These are phyloP conservation scores for Fraxinus nigra DNA, from an alignment of 305 asterid species.

Conservation along the genomic window DNA sequence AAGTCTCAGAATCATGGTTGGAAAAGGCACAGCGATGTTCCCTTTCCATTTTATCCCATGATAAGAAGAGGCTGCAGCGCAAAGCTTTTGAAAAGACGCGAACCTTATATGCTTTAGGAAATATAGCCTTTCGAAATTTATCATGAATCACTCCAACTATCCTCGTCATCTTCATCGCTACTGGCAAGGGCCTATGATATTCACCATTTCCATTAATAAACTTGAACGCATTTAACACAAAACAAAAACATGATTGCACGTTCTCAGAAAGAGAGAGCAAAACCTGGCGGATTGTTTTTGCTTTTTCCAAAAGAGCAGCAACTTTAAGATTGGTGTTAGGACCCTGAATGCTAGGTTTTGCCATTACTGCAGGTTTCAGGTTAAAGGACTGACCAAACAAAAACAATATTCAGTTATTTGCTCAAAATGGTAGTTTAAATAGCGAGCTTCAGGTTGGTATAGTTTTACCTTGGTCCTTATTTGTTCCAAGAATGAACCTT, in stretches of 20 bases:
- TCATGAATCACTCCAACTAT: conserved; percentile 49
- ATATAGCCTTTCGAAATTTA: not conserved
- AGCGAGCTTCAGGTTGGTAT: conserved; percentile 7
- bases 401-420: conserved; percentile 30
- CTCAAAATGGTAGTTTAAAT: conserved; percentile 12
- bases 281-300: conserved; percentile 54
- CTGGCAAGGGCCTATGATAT: conserved; percentile 44
- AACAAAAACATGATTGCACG: not conserved
- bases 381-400: conserved; percentile 68
- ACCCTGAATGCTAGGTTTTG: conserved; percentile 72
- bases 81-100: not conserved
- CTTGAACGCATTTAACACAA: not conserved
- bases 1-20: conserved; percentile 7
- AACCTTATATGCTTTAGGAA: not conserved
- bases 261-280: conserved; percentile 2
- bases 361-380: conserved; percentile 66
- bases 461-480: conserved; percentile 73
- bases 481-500: conserved; percentile 76
- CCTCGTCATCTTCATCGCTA: conserved; percentile 46
- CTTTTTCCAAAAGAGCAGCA: conserved; percentile 49
- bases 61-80: not conserved
- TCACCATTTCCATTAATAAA: not conserved
- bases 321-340: conserved; percentile 70
- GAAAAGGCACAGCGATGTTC: not conserved
- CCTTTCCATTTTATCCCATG: not conserved